Base-by-base conservation (phyloP, 345 rosid genomes). In the Eucalyptus cladocalyx region DNA sequence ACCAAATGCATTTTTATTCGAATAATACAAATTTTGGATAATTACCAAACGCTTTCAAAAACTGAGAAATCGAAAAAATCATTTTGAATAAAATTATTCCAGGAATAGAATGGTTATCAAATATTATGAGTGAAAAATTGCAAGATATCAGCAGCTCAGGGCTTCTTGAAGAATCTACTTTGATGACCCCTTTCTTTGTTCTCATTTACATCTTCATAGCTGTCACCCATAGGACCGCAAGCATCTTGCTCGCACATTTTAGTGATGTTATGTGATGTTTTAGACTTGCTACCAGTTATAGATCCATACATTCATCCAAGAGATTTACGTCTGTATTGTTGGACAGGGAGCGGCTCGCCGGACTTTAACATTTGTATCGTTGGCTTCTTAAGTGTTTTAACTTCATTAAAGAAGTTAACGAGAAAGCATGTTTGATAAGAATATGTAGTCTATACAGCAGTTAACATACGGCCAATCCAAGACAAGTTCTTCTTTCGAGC, bases 11-110 rank as follows among this genome's bases (percentile, higher is more conserved):
- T 51, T 51, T 51, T 18, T 51, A 51, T 51, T 51, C 3, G 4
- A 0, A 51, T 51, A 0, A 51, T 51, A 51, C 0, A 7, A 51
- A 7, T 18, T 51, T 51, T 18, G 2, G 23, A 51, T 17, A 17
- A 51, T 51, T 51, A 7, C 4, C 23, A 7, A 17, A 51, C 0
- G 2, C 2, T 51, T 51, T 51, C 56, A 51, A 51, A 51, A 51
- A 51, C 8, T 51, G 0, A 51, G 23, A 51, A 51, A 51, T 51
- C 18, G 54, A 51, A 51, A 18, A 51, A 18, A 17, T 18, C 23
- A 51, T 51, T 51, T 18, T 1, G 23, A 18, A 7, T 51, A 51
- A 18, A 51, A 7, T 51, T 51, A 51, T 7, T 51, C 9, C 2
- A 7, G 1, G 8, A 18, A 18, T 1, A 18, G 0, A 51, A 51